phyloP scores from a whole-genome alignment of 2,329 filamentous ascomycete genomes.

The Alternaria sp. region DNA sequence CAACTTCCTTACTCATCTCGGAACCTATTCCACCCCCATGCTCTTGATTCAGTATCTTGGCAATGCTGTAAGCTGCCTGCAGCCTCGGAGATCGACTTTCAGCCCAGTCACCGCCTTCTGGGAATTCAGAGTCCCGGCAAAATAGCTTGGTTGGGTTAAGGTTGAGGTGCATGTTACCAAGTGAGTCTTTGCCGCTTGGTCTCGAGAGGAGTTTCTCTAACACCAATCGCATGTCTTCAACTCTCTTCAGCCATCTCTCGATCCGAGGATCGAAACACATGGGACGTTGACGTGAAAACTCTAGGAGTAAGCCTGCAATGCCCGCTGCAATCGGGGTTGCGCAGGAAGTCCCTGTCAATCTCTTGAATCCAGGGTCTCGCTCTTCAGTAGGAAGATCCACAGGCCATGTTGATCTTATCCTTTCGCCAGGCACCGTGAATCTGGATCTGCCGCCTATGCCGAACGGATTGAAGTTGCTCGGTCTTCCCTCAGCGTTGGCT shows the following conservation, averaged over 20 bases:
- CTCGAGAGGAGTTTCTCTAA: too few species aligned
- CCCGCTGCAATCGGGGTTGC: slow-evolving; percentile 24
- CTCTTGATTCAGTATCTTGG: too few species aligned
- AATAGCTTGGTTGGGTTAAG: too few species aligned
- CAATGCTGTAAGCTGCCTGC: too few species aligned
- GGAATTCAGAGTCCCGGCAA: too few species aligned
- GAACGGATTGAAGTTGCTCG: slow-evolving; percentile 14
- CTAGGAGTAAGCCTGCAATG: slow-evolving; percentile 6
- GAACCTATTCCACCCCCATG: too few species aligned
- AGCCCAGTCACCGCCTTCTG: too few species aligned
- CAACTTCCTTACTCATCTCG: too few species aligned
- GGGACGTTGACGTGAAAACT: slow-evolving; percentile 13
- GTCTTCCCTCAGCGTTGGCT: slow-evolving; percentile 6
- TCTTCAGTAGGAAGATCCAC: not conserved
- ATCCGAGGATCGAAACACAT: not conserved
- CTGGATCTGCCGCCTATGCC: not conserved
- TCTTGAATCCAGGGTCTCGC: not conserved
- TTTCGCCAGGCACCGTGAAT: not conserved
- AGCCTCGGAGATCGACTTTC: too few species aligned
- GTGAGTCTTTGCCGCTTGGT: too few species aligned
- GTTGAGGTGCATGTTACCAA: too few species aligned
- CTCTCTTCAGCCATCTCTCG: not conserved
- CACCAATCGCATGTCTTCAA: too few species aligned
- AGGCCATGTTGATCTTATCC: not conserved
- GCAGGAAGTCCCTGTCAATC: slow-evolving; percentile 16